Evolutionary conservation across 345 rosid species (phyloP).

Genomic region (Brassica incana): DNA sequence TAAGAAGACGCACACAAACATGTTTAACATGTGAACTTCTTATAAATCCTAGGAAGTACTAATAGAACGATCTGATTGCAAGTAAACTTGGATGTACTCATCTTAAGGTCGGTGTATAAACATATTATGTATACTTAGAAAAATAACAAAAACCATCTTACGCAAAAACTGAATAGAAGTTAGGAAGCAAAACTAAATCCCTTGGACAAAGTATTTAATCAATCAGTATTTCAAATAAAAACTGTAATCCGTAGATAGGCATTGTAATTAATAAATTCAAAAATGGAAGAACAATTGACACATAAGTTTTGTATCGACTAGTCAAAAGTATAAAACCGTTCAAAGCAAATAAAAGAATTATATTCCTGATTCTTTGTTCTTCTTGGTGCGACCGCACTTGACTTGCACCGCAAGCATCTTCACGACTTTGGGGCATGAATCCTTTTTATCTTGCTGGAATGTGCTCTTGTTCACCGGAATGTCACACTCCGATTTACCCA

Average conservation of each 20-base stretch:
- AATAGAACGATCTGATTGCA: too few relatives aligned
- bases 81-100: too few relatives aligned
- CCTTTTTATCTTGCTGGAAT: slow-evolving; percentile 40
- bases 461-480: slow-evolving; percentile 51
- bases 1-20: too few relatives aligned
- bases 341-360: background rate
- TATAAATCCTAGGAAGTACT: too few relatives aligned
- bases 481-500: slow-evolving; percentile 56
- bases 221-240: background rate
- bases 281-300: background rate
- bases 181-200: background rate
- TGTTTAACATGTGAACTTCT: too few relatives aligned
- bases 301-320: slow-evolving; percentile 7
- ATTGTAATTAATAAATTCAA: background rate
- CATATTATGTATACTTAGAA: too few relatives aligned
- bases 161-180: background rate
- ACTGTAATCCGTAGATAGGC: background rate
- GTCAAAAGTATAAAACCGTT: slow-evolving; percentile 4
- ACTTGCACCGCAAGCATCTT: slow-evolving; percentile 41
- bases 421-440: slow-evolving; percentile 27
- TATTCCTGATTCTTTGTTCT: slow-evolving; percentile 10
- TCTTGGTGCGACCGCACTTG: slow-evolving; percentile 38
- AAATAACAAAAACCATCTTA: too few relatives aligned
- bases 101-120: too few relatives aligned
- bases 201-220: background rate